A percentile compares a stretch with the other conserved stretches of the same genome.
phyloP scores from a whole-genome alignment of 305 asterid species.

The Fraxinus velutina region DNA sequence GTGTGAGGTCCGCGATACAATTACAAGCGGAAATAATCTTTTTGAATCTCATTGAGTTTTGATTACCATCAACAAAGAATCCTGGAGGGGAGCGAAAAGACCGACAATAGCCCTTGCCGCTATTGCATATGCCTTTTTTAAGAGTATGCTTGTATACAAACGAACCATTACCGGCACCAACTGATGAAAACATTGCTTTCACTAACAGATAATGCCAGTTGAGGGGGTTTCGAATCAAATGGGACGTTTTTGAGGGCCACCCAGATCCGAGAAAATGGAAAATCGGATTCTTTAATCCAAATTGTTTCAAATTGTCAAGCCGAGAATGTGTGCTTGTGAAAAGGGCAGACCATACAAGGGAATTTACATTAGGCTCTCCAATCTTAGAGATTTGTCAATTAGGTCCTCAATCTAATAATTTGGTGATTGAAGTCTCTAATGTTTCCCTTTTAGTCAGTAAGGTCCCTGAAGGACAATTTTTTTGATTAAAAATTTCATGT shows the following conservation, averaged over 20 bases:
- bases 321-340: not conserved
- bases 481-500: not conserved
- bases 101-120: conserved; percentile 4
- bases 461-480: not conserved
- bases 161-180: conserved; percentile 30
- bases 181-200: not conserved
- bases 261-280: conserved; percentile 8
- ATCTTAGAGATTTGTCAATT: not conserved
- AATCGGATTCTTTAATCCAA: not conserved
- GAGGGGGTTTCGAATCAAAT: not conserved
- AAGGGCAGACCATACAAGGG: not conserved
- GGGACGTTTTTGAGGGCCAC: not conserved
- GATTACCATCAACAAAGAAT: conserved; percentile 20
- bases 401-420: not conserved
- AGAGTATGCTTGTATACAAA: conserved; percentile 19
- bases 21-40: conserved; percentile 37
- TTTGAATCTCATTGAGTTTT: conserved; percentile 27
- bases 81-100: conserved; percentile 20
- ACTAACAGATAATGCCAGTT: not conserved
- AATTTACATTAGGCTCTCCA: not conserved
- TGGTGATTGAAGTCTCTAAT: not conserved
- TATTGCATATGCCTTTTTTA: conserved; percentile 12
- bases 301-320: not conserved
- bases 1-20: conserved; percentile 31
- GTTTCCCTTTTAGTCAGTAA: not conserved